A percentile compares a stretch with the other conserved stretches of the same genome.
These are phyloP conservation scores for Neurospora cerealis DNA, from an alignment of 495 filamentous ascomycete species.

Conservation along the genomic window DNA sequence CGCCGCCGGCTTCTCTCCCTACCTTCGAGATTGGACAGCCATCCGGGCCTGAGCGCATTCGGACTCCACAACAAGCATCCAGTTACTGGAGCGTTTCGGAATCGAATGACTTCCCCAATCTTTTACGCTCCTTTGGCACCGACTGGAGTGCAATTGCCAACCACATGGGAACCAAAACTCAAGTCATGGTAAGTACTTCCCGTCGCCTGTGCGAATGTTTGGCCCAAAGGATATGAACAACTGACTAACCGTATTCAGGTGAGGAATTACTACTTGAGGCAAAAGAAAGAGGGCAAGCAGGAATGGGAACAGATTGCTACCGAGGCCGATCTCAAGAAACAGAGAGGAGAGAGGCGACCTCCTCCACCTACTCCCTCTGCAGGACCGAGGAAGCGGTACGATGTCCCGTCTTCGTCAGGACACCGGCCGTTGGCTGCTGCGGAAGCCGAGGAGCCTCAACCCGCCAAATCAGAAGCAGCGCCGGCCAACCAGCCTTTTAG, in stretches of 20 bases:
- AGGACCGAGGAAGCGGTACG: slow-evolving; percentile 34
- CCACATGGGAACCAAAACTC: slow-evolving; percentile 85
- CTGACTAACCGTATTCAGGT: slow-evolving; percentile 47
- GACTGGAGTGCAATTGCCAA: slow-evolving; percentile 78
- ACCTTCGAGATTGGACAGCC: slow-evolving; percentile 32
- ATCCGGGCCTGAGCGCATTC: slow-evolving; percentile 30
- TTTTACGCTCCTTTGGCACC: slow-evolving; percentile 76
- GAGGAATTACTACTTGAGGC: slow-evolving; percentile 81
- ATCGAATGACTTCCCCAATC: slow-evolving; percentile 65
- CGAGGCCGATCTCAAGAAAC: slow-evolving; percentile 60
- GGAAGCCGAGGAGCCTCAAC: slow-evolving; percentile 42
- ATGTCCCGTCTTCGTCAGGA: slow-evolving; percentile 44
- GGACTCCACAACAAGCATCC: slow-evolving; percentile 55
- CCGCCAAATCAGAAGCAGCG: slow-evolving; percentile 34
- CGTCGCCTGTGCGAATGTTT: neutral
- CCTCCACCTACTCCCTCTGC: slow-evolving; percentile 55
- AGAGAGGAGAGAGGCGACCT: slow-evolving; percentile 61
- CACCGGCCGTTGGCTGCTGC: slow-evolving; percentile 46
- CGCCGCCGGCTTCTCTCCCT: slow-evolving; percentile 23
- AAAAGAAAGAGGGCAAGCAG: slow-evolving; percentile 51
- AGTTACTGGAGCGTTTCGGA: slow-evolving; percentile 99
- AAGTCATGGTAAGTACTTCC: slow-evolving; percentile 66
- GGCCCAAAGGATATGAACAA: neutral
- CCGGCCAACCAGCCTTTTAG: slow-evolving; percentile 20
- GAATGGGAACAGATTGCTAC: slow-evolving; percentile 61